phyloP scores from a whole-genome alignment of 371 early-diverging fungal genomes.

The Mortierella sp. region DNA sequence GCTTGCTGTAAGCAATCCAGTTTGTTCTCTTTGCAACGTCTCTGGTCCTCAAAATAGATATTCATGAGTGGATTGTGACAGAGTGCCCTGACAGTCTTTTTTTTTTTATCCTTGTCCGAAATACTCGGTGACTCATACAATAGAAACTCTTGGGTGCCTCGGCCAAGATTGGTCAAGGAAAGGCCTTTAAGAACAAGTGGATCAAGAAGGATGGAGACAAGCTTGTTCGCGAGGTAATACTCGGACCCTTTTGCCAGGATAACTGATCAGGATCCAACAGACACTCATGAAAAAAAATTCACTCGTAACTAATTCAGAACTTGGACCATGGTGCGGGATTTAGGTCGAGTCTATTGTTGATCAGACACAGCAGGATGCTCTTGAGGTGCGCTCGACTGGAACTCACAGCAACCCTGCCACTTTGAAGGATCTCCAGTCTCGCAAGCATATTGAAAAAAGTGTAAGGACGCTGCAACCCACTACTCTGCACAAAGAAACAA shows the following conservation, averaged over 20 bases:
- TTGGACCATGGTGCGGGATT: not conserved
- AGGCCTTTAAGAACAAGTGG: slow-evolving; percentile 98
- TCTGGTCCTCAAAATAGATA: not conserved
- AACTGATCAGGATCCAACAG: not conserved
- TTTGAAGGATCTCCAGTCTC: slow-evolving; percentile 87
- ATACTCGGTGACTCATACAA: not conserved
- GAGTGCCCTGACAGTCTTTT: not conserved
- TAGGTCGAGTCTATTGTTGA: slow-evolving; percentile 86
- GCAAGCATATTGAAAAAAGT: slow-evolving; percentile 85
- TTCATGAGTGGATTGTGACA: not conserved
- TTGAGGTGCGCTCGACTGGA: slow-evolving; percentile 71
- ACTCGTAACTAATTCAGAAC: not conserved
- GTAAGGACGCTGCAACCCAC: slow-evolving; percentile 53
- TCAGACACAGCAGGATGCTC: slow-evolving; percentile 82
- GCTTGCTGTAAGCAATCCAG: slow-evolving; percentile 65
- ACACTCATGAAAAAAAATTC: not conserved
- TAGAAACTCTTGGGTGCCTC: slow-evolving; percentile 77
- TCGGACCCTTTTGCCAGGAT: not conserved
- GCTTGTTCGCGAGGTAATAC: slow-evolving; percentile 61
- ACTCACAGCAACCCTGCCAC: slow-evolving; percentile 72
- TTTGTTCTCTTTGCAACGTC: not conserved
- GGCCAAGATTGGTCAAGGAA: slow-evolving; percentile 94
- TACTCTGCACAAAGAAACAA: not conserved
- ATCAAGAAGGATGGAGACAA: slow-evolving; percentile 84
- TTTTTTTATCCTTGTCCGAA: not conserved